Base-by-base conservation (phyloP, 2,329 filamentous ascomycete species). In the Ascochyta viciae-villosae region DNA sequence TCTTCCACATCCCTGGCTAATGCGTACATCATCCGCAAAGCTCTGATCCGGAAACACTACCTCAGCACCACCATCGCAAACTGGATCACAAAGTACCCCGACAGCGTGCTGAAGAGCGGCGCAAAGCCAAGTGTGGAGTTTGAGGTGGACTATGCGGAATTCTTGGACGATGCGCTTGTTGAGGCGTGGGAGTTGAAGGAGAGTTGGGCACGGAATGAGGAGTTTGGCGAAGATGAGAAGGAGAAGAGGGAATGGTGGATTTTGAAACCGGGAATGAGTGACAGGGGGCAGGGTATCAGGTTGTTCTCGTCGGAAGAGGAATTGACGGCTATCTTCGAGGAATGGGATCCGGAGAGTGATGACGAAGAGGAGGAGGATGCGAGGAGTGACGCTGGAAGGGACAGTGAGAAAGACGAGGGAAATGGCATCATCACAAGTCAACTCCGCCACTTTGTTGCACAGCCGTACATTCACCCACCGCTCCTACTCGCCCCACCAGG, bases 101-200 rank as follows among this genome's bases (percentile, higher is more conserved):
- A 82, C 0, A 91, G 88, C 9, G 75, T 88, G 5, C 81, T 99
- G 12, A 82, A 80, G 54, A 78, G 80, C 1, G 89, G 95, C 68
- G 86, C 96, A 50, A 90, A 91, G 73, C 85, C 88, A 2, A 87
- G 87, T 39, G 91, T 96, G 61, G 87, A 91, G 38, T 96, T 99
- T 65, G 95, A 99, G 76, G 83, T 99, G 7, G 95, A 99, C 75
- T 99, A 95, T 72, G 92, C 93, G 1, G 95, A 99, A 78, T 99
- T 98, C 70, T 80, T 99, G 13, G 95, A 98, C 62, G 95, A 99
- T 66, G 91, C 95, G 0, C 80, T 99, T 7, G 82, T 96, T 2
- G 95, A 99, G 74, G 90, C 90, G 0, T 98, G 89, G 74, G 95
- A 98, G 69, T 77, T 99, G 47, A 83, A 88, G 19, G 91, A 91